phyloP scores from a whole-genome alignment of 1,284 basidiomycete genomes.

The Puccinia triticina region DNA sequence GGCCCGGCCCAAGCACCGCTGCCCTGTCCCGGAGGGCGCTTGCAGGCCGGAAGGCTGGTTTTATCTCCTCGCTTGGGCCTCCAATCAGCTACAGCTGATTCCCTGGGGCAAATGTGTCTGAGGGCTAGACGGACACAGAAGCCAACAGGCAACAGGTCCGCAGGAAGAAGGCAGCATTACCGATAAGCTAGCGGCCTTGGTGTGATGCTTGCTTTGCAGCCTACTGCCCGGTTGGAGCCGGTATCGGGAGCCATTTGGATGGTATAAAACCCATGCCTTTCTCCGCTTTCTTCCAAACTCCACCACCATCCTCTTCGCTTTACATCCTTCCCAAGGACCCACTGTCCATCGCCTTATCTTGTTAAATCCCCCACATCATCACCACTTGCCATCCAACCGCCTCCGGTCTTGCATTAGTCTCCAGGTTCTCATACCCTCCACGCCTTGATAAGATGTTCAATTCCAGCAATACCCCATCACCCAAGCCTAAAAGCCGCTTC shows the following conservation, averaged over 20 bases:
- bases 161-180: neutral
- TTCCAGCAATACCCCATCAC: neutral
- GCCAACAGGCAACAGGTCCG: slow-evolving; percentile 21
- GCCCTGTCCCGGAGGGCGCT: neutral
- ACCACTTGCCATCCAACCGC: neutral
- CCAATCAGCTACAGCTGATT: neutral
- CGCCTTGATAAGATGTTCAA: neutral
- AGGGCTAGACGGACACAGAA: neutral
- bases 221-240: neutral
- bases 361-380: neutral
- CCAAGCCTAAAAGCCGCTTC: neutral
- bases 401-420: neutral
- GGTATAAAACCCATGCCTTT: neutral
- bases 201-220: neutral
- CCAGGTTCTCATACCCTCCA: neutral
- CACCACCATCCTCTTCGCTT: neutral
- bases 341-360: neutral
- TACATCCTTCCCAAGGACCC: neutral
- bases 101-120: neutral
- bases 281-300: neutral
- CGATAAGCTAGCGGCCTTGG: neutral
- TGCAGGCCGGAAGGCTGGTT: neutral
- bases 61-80: slow-evolving; percentile 6
- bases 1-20: neutral
- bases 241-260: no score